Percentiles rank a stretch among this genome's conserved stretches.
phyloP scores from a whole-genome alignment of 805 yeast genomes.

The Pichia pseudocactophila region DNA sequence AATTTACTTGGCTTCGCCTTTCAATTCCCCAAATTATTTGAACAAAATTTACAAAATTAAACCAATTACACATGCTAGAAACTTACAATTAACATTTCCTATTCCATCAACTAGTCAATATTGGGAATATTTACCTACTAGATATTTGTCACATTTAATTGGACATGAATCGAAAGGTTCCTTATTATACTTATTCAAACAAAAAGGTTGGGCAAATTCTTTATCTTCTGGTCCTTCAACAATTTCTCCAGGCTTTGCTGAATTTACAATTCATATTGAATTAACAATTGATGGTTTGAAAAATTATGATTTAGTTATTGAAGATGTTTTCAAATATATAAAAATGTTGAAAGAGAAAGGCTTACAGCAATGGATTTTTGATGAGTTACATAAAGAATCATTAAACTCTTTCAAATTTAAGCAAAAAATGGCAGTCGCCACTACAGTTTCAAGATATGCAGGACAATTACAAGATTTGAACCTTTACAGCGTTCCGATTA shows the following conservation, averaged over 20 bases:
- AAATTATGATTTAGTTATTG: constrained; percentile 53
- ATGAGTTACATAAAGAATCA: constrained; percentile 66
- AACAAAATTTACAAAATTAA: constrained; percentile 52
- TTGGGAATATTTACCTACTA: constrained; percentile 64
- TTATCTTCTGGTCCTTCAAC: constrained; percentile 66
- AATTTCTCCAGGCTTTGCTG: constrained; percentile 56
- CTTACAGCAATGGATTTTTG: constrained; percentile 72
- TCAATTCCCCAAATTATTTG: constrained; percentile 38
- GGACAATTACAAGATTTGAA: constrained; percentile 21
- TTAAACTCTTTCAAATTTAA: constrained; percentile 66
- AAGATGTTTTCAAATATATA: constrained; percentile 63
- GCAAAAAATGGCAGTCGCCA: constrained; percentile 66
- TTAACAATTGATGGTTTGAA: constrained; percentile 65
- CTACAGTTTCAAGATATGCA: constrained; percentile 51
- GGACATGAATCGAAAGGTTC: constrained; percentile 95
- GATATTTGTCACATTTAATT: constrained; percentile 67
- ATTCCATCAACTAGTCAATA: constrained; percentile 64
- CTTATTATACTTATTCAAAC: constrained; percentile 58
- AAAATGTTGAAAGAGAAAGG: constrained; percentile 45
- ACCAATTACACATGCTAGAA: constrained; percentile 76
- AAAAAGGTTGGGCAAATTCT: constrained; percentile 69
- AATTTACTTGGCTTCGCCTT: constrained; percentile 39
- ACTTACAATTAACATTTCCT: constrained; percentile 57
- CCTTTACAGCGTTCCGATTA: constrained; percentile 18
- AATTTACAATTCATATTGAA: constrained; percentile 63